A percentile compares a stretch with the other conserved stretches of the same genome.
These are phyloP conservation scores for Tulasnella calospora DNA, from an alignment of 768 basidiomycete species.

Conservation along the genomic window DNA sequence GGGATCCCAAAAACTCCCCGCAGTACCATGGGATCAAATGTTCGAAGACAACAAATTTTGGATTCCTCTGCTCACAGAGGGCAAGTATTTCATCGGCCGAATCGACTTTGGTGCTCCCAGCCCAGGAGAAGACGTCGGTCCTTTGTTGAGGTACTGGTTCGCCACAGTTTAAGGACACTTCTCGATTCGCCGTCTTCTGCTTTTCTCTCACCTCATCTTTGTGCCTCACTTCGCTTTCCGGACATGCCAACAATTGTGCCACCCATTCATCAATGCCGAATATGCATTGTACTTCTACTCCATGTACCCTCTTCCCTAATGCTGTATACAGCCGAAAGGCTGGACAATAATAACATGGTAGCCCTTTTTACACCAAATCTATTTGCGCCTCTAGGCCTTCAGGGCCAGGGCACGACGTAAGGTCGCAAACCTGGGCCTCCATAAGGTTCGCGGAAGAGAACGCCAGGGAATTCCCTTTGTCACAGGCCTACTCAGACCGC, in stretches of 20 bases:
- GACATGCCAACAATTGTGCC: conserved; percentile 5
- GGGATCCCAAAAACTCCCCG: not conserved
- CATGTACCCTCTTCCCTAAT: conserved; percentile 4
- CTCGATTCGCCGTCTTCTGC: not conserved
- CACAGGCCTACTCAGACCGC: not conserved
- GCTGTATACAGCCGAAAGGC: not conserved
- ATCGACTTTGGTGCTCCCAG: conserved; percentile 40
- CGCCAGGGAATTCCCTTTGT: not conserved
- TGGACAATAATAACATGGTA: not conserved
- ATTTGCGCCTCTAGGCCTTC: conserved; percentile 7
- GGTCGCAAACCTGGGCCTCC: not conserved
- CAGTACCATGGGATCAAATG: conserved; percentile 22
- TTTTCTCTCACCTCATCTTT: not conserved
- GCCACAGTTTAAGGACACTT: conserved; percentile 19
- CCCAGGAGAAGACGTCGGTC: conserved; percentile 25
- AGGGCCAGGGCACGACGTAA: not conserved
- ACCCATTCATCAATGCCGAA: not conserved
- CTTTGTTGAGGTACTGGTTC: conserved; percentile 22
- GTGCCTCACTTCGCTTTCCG: conserved; percentile 5
- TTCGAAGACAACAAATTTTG: conserved; percentile 38
- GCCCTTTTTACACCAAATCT: not conserved
- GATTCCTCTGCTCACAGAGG: conserved; percentile 56
- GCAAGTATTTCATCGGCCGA: conserved; percentile 46
- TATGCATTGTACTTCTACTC: conserved; percentile 3
- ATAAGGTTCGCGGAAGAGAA: not conserved